These are phyloP conservation scores for Erigeron philadelphicus DNA, from an alignment of 140 eudicot species.

Conservation along the genomic window DNA sequence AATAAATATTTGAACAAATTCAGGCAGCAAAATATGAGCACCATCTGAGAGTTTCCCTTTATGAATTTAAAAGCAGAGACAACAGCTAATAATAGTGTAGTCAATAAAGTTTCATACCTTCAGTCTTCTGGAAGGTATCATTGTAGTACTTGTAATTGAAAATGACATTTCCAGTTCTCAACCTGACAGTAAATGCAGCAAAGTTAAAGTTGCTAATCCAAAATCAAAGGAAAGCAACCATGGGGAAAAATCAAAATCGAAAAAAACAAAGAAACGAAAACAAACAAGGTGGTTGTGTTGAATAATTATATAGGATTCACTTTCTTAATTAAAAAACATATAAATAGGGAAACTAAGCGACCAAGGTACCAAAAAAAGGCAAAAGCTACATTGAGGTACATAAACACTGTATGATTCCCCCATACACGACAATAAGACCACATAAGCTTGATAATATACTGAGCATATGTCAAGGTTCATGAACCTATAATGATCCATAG, in stretches of 20 bases:
- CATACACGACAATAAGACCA: not conserved
- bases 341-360: no score
- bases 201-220: not conserved
- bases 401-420: not conserved
- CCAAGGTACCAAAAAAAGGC: not conserved
- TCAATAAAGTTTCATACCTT: conserved; percentile 46
- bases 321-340: no score
- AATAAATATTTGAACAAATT: conserved; percentile 3
- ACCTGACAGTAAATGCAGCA: conserved; percentile 38
- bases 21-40: conserved; percentile 13
- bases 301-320: not conserved
- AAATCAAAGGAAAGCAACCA: conserved; percentile 15
- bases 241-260: not conserved
- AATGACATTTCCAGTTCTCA: conserved; percentile 78
- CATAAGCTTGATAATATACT: not conserved
- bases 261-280: conserved; percentile 4
- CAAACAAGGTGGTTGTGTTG: conserved; percentile 9
- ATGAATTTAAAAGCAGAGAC: not conserved
- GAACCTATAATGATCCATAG: not conserved
- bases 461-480: conserved; percentile 1
- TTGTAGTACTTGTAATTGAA: conserved; percentile 72
- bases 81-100: conserved; percentile 9
- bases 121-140: conserved; percentile 68
- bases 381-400: not conserved
- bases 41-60: not conserved